Evolutionary conservation across 768 basidiomycete genomes (phyloP), one percentile per base, ranked within the genome.

Genomic region (Mrakia blollopis): DNA sequence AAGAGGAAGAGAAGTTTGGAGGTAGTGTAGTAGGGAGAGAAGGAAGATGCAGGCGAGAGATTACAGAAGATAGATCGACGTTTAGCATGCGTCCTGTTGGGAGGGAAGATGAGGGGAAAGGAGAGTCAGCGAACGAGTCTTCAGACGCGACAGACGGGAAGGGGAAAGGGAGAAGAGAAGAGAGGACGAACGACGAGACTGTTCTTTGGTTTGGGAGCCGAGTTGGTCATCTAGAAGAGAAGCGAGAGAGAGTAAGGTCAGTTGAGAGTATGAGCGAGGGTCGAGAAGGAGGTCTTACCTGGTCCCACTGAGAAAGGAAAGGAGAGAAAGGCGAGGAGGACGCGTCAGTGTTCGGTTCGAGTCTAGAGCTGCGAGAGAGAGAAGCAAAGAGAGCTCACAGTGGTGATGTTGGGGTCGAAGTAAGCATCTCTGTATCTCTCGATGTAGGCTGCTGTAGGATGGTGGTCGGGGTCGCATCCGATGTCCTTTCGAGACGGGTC

Each of bases 391-490:
- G 25, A 28, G 57, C 71, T 28, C 28, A 72, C 71, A 3, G 72
- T 73, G 13, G 72, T 73, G 61, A 74, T 74, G 61, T 74, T 74
- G 61, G 61, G 73, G 25, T 74, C 63, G 73, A 44, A 9, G 61
- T 74, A 74, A 6, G 62, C 73, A 13, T 65, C 21, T 5, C n/a
- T 52, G 62, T 73, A 73, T 30, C 60, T 44, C 25, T 57, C 74
- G 69, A 75, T 75, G 74, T 75, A 75, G 21, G 62, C 52, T 2
- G 76, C 70, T 18, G 77, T 78, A 30, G 77, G 77, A 23, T 60
- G 60, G 16, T 74, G 62, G 8, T 74, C 73, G 10, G 77, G 77
- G 28, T 78, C 73, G 61, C 77, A 78, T 23, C 77, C 77, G 37
- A 78, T 74, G 30, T 50, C 61, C 23, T 74, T 74, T 3, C 65